Conservation (phyloP, 345 rosid genomes). For the Populus alba region DNA sequence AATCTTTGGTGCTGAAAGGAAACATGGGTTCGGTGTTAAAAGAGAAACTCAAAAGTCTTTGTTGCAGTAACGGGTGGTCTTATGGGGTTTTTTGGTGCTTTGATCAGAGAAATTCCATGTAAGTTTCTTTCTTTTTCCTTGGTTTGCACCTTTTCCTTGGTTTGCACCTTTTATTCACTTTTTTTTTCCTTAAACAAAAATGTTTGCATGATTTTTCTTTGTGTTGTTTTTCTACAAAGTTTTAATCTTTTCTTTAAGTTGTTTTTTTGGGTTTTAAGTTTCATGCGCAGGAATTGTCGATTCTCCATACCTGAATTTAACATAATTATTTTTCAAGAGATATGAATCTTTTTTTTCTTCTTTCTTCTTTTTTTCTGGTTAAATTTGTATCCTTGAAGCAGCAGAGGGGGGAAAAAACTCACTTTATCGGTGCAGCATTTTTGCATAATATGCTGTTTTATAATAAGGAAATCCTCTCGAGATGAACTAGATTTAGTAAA, state of each 20-base stretch:
- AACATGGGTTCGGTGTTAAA: slow-evolving; percentile 27
- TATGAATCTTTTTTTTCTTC: background rate
- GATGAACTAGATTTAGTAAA: background rate
- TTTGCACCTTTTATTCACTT: background rate
- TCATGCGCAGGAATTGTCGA: background rate
- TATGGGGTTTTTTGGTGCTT: slow-evolving; percentile 76
- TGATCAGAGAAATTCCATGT: slow-evolving; percentile 72
- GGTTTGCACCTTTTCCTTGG: background rate
- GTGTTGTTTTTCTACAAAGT: slow-evolving; percentile 4
- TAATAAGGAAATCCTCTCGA: background rate
- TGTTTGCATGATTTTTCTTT: background rate
- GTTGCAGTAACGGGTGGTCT: slow-evolving; percentile 82
- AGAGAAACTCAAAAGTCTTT: slow-evolving; percentile 58
- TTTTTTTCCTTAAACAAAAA: background rate
- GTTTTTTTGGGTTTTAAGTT: background rate
- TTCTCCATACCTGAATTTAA: background rate
- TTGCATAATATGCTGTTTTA: slow-evolving; percentile 3
- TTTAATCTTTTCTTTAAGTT: slow-evolving; percentile 4
- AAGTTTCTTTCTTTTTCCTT: slow-evolving; percentile 12
- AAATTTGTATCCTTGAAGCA: background rate
- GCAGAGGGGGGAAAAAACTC: background rate
- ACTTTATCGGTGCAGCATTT: background rate
- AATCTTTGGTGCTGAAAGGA: background rate
- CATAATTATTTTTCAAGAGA: background rate
- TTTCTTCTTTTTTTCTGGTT: background rate